Percentiles rank a stretch among this genome's conserved stretches.
Evolutionary conservation across 1,139 yeast genomes (phyloP).

Genomic region (Yamadazyma blattariae): DNA sequence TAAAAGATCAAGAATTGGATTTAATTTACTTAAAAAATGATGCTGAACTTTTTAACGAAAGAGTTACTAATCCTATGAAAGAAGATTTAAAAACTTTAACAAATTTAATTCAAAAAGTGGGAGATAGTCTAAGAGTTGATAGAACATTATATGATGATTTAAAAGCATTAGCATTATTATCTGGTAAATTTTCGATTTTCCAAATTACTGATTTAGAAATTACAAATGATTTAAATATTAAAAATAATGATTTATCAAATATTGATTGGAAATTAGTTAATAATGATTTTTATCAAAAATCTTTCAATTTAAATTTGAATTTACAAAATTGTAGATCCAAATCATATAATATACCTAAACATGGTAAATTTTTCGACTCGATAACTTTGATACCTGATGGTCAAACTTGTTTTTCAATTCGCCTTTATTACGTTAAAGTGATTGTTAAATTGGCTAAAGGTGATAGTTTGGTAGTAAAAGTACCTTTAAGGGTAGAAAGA

Average conservation of each 20-base stretch:
- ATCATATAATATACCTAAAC: conserved; percentile 17
- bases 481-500: conserved; percentile 28
- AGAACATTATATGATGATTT: conserved; percentile 35
- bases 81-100: conserved; percentile 27
- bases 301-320: conserved; percentile 26
- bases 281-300: conserved; percentile 10
- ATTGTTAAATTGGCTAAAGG: conserved; percentile 30
- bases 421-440: conserved; percentile 46
- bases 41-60: conserved; percentile 29
- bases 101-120: conserved; percentile 27
- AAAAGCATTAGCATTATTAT: conserved; percentile 34
- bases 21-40: conserved; percentile 21
- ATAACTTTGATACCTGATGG: conserved; percentile 54
- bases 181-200: conserved; percentile 13
- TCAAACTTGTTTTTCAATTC: conserved; percentile 53
- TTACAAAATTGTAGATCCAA: conserved; percentile 26
- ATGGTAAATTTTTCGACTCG: conserved; percentile 24
- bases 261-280: conserved; percentile 25
- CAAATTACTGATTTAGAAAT: conserved; percentile 3
- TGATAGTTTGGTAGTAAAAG: conserved; percentile 32
- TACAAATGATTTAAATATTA: neutral
- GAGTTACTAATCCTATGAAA: conserved; percentile 30
- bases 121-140: conserved; percentile 35
- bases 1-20: conserved; percentile 22
- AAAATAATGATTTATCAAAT: conserved; percentile 7